These are phyloP conservation scores for Lactarius evosmus DNA, from an alignment of 768 basidiomycete genomes.

Conservation along the genomic window DNA sequence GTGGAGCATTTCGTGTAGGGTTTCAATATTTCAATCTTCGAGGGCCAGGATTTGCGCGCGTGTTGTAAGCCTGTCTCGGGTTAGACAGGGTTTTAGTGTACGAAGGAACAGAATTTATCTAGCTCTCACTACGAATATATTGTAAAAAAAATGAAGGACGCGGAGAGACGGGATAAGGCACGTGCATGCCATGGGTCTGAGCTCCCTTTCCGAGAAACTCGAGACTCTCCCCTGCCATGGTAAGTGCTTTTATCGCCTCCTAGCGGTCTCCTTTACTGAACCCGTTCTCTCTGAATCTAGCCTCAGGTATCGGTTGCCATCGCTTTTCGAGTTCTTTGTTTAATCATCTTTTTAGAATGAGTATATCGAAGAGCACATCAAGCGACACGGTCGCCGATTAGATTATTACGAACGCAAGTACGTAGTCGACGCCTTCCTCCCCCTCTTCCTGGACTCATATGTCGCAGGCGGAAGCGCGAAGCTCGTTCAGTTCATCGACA, in stretches of 20 bases:
- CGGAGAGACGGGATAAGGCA: no score
- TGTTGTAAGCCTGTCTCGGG: neutral
- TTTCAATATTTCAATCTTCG: no score
- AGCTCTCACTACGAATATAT: no score
- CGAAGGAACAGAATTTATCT: no score
- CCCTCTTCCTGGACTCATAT: constrained; percentile 15
- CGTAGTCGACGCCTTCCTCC: constrained; percentile 33
- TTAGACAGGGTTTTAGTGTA: neutral
- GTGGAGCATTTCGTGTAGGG: neutral
- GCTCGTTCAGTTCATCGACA: constrained; percentile 73
- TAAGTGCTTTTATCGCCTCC: neutral
- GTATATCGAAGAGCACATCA: constrained; percentile 98
- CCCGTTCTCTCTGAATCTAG: constrained; percentile 35
- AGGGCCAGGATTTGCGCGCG: neutral
- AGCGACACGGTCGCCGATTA: constrained; percentile 91
- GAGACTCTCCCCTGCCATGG: constrained; percentile 17
- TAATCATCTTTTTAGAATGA: constrained; percentile 69
- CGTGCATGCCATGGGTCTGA: neutral
- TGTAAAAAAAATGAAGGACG: no score
- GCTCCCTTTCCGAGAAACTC: neutral
- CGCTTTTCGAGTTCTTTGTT: neutral
- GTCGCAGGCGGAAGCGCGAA: constrained; percentile 70
- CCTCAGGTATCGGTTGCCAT: constrained; percentile 53
- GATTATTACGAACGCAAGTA: constrained; percentile 96
- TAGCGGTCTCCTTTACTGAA: neutral